Conservation (phyloP, 2,329 filamentous ascomycete species). For the Penicillium hordei region DNA sequence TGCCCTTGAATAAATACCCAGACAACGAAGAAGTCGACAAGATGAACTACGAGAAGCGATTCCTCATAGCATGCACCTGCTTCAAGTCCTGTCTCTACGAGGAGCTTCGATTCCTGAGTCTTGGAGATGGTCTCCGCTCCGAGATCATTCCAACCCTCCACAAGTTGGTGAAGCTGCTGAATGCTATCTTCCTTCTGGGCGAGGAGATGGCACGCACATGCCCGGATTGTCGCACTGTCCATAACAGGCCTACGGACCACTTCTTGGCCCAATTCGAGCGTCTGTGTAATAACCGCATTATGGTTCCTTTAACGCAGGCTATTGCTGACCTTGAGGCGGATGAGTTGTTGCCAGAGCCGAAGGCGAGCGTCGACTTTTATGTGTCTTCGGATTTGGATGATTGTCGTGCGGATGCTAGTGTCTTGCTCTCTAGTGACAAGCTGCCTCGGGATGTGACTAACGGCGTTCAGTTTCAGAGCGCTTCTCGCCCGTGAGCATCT, state of each 20-base stretch:
- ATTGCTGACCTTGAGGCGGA: neutral
- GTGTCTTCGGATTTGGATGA: neutral
- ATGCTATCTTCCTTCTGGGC: neutral
- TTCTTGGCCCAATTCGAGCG: neutral
- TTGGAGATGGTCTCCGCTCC: neutral
- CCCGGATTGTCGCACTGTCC: neutral
- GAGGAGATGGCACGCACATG: neutral
- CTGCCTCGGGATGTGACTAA: neutral
- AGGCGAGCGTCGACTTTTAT: neutral
- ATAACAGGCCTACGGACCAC: neutral
- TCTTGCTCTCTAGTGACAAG: neutral
- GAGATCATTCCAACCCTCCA: neutral
- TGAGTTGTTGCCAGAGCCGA: neutral
- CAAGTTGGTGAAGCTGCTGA: neutral
- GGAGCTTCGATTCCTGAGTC: neutral
- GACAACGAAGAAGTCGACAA: neutral
- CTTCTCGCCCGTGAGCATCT: neutral
- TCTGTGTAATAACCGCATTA: neutral
- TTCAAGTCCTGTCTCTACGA: neutral
- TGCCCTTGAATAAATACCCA: neutral
- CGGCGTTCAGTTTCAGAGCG: rapidly evolving
- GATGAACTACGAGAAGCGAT: neutral
- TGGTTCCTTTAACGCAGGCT: neutral
- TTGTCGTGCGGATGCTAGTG: neutral
- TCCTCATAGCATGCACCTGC: neutral